These are phyloP conservation scores for Malassezia sympodialis DNA, from an alignment of 1,284 basidiomycete genomes.

Conservation along the genomic window DNA sequence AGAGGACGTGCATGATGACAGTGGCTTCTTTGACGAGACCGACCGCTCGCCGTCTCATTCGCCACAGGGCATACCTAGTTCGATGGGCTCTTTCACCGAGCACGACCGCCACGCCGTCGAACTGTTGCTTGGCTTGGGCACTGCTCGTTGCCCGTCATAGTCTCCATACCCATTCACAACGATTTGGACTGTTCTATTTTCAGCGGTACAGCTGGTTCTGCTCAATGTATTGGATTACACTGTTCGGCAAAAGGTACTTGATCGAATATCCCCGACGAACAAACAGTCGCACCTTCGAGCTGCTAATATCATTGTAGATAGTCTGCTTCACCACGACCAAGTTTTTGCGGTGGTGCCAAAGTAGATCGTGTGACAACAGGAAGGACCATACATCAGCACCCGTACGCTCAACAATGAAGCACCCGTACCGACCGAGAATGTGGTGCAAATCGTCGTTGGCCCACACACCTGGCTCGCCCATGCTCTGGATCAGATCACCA, in stretches of 20 bases:
- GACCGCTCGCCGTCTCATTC: background rate
- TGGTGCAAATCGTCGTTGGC: constrained; percentile 87
- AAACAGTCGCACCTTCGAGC: constrained; percentile 57
- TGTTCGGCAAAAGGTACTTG: constrained; percentile 77
- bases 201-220: constrained; percentile 54
- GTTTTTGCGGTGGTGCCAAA: constrained; percentile 60
- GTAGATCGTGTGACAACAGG: constrained; percentile 54
- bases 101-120: constrained; percentile 33
- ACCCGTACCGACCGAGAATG: constrained; percentile 87
- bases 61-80: background rate
- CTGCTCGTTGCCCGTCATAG: constrained; percentile 4
- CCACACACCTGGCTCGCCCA: constrained; percentile 99
- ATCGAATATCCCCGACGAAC: constrained; percentile 84
- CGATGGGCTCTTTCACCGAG: background rate
- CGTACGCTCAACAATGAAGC: constrained; percentile 86
- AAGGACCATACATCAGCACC: constrained; percentile 74
- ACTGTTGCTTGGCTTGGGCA: constrained; percentile 31
- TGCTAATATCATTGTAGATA: constrained; percentile 94
- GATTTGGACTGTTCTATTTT: background rate
- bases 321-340: constrained; percentile 77
- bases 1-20: constrained; percentile 25
- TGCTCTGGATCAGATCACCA: constrained; percentile 91
- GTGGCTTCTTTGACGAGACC: constrained; percentile 27
- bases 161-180: background rate
- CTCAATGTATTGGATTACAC: constrained; percentile 91